Evolutionary conservation across 225 moss, liverwort and hornwort species (phyloP).

Genomic region (Takakia lepidozioides): DNA sequence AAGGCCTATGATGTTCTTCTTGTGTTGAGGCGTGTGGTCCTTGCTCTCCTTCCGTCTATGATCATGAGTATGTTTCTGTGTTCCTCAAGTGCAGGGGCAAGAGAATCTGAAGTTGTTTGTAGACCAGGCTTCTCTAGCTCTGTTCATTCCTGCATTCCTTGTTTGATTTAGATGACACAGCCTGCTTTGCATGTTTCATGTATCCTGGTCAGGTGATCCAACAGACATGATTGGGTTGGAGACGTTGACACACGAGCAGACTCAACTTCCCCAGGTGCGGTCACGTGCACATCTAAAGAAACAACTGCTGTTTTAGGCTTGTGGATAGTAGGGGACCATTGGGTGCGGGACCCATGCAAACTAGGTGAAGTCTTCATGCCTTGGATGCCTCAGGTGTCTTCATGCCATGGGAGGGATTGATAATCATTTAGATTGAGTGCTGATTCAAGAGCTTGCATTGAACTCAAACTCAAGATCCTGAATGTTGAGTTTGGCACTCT

Average conservation of each 20-base stretch:
- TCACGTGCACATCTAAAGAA: neutral
- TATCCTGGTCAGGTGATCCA: slow-evolving; percentile 29
- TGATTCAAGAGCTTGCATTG: too few species aligned
- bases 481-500: too few species aligned
- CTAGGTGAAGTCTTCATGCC: neutral
- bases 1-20: slow-evolving; percentile 41
- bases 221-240: slow-evolving; percentile 45
- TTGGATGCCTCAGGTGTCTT: neutral
- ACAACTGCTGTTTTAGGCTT: too few species aligned
- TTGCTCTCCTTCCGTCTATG: slow-evolving; percentile 45
- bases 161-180: neutral
- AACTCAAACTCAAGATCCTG: too few species aligned
- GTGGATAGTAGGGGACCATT: too few species aligned
- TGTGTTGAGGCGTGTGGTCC: slow-evolving; percentile 42
- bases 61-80: slow-evolving; percentile 46
- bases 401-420: neutral
- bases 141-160: neutral
- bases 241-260: slow-evolving; percentile 49
- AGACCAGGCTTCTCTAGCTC: neutral
- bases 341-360: too few species aligned
- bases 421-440: neutral
- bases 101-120: neutral
- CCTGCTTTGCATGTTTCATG: neutral
- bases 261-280: slow-evolving; percentile 49
- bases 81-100: neutral